Conservation (phyloP, 352 stramenopile species). For the Pythium folliculosum region DNA sequence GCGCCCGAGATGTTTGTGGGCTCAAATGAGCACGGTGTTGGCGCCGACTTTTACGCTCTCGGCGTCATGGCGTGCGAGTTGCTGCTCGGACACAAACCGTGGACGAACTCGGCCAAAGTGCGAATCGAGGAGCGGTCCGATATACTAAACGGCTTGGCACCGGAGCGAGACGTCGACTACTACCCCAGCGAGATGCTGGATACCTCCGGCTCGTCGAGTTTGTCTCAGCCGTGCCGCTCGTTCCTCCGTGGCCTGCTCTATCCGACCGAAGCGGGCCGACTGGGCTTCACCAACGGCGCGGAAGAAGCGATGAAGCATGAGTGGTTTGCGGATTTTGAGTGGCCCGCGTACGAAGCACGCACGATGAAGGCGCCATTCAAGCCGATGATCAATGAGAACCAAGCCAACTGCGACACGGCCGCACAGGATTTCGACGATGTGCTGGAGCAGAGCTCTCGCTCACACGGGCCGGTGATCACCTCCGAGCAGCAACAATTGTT, state of each 20-base stretch:
- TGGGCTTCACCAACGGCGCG: slow-evolving; percentile 35
- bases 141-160: slow-evolving; percentile 31
- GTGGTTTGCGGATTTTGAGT: slow-evolving; percentile 62
- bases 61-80: slow-evolving; percentile 63
- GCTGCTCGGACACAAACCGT: slow-evolving; percentile 48
- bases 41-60: slow-evolving; percentile 67
- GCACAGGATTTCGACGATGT: slow-evolving; percentile 69
- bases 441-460: slow-evolving; percentile 39
- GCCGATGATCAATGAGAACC: slow-evolving; percentile 55
- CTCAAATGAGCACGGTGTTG: slow-evolving; percentile 51
- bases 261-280: slow-evolving; percentile 43
- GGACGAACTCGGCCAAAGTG: slow-evolving; percentile 33
- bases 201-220: slow-evolving; percentile 20
- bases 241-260: slow-evolving; percentile 58
- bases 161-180: slow-evolving; percentile 40
- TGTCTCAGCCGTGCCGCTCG: slow-evolving; percentile 36
- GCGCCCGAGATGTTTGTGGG: slow-evolving; percentile 66
- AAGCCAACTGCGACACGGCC: slow-evolving; percentile 67
- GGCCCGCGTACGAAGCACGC: slow-evolving; percentile 42
- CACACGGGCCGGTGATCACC: slow-evolving; percentile 32
- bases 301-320: slow-evolving; percentile 57
- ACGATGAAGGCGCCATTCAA: slow-evolving; percentile 45
- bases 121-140: slow-evolving; percentile 38
- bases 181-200: slow-evolving; percentile 58
- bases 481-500: slow-evolving; percentile 56